A percentile compares a stretch with the other conserved stretches of the same genome.
Evolutionary conservation across 2,329 filamentous ascomycete genomes (phyloP).

Genomic region (Xylaria digitata): DNA sequence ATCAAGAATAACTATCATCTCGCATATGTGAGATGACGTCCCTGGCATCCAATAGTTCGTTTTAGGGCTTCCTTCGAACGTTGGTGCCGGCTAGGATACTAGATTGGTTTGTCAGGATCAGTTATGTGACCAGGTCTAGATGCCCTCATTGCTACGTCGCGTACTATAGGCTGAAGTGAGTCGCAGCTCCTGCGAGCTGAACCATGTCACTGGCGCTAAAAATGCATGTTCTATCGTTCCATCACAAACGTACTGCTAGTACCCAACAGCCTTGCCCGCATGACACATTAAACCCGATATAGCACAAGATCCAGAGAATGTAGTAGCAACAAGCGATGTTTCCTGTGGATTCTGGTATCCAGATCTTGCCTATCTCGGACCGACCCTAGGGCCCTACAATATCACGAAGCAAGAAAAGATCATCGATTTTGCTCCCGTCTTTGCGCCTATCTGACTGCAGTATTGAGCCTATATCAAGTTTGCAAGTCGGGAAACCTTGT

Average conservation of each 20-base stretch:
- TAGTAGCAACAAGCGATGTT: neutral
- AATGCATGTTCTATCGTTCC: slow-evolving; percentile 8
- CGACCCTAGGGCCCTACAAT: slow-evolving; percentile 10
- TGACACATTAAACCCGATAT: slow-evolving; percentile 17
- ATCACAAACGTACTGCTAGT: neutral
- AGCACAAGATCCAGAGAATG: neutral
- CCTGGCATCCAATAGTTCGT: neutral
- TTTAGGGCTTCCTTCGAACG: neutral
- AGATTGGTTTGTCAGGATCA: neutral
- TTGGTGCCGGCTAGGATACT: slow-evolving; percentile 9
- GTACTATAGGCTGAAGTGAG: slow-evolving; percentile 31
- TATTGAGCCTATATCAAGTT: slow-evolving; percentile 4
- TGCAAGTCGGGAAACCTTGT: slow-evolving; percentile 3
- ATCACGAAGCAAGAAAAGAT: slow-evolving; percentile 24
- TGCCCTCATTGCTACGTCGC: slow-evolving; percentile 3
- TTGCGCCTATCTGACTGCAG: neutral
- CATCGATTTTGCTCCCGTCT: slow-evolving; percentile 14
- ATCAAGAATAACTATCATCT: slow-evolving; percentile 3
- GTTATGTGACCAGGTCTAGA: slow-evolving; percentile 11
- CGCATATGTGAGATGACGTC: slow-evolving; percentile 29
- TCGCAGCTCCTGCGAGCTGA: slow-evolving; percentile 25
- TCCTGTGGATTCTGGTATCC: slow-evolving; percentile 1
- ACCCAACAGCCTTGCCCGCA: slow-evolving; percentile 10
- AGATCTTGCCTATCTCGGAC: slow-evolving; percentile 16
- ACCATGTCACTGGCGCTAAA: slow-evolving; percentile 15